Conservation (phyloP, 1,139 yeast genomes). For the Suhomyces coccinellae region DNA sequence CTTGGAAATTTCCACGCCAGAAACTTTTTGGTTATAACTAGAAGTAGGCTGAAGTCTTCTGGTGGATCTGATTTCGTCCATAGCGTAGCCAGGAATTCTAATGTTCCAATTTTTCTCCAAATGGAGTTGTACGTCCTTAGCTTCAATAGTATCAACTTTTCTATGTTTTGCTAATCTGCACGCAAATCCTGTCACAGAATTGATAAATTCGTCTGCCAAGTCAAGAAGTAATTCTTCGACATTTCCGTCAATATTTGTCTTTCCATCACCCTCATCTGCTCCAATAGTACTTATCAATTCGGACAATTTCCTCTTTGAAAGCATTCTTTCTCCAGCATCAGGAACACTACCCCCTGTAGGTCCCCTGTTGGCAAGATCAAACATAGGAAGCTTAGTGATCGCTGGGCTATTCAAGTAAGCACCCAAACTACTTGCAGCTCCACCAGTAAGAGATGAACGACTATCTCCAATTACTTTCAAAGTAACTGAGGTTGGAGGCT, state of each 20-base stretch:
- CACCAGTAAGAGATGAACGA: conserved; percentile 84
- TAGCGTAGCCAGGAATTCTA: conserved; percentile 87
- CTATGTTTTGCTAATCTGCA: conserved; percentile 94
- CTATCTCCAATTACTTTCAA: conserved; percentile 51
- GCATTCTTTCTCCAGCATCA: conserved; percentile 69
- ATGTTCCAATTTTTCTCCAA: conserved; percentile 95
- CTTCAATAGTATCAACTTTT: conserved; percentile 84
- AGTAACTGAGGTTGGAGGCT: conserved; percentile 61
- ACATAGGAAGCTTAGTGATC: conserved; percentile 70
- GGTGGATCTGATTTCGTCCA: conserved; percentile 85
- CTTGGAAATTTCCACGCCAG: conserved; percentile 23
- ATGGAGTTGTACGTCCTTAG: conserved; percentile 86
- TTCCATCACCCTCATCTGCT: conserved; percentile 83
- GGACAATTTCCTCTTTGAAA: conserved; percentile 83
- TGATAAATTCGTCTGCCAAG: conserved; percentile 92
- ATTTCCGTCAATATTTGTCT: conserved; percentile 91
- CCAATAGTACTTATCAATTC: conserved; percentile 85
- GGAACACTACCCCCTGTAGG: conserved; percentile 32
- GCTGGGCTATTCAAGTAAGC: conserved; percentile 73
- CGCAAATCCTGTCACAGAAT: conserved; percentile 87
- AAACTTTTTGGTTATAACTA: conserved; percentile 45
- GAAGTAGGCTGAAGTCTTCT: conserved; percentile 78
- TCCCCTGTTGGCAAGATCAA: conserved; percentile 62
- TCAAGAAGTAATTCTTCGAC: conserved; percentile 90
- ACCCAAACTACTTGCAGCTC: conserved; percentile 69